Base-by-base conservation (phyloP, 495 filamentous ascomycete genomes). In the Xylaria cubensis region DNA sequence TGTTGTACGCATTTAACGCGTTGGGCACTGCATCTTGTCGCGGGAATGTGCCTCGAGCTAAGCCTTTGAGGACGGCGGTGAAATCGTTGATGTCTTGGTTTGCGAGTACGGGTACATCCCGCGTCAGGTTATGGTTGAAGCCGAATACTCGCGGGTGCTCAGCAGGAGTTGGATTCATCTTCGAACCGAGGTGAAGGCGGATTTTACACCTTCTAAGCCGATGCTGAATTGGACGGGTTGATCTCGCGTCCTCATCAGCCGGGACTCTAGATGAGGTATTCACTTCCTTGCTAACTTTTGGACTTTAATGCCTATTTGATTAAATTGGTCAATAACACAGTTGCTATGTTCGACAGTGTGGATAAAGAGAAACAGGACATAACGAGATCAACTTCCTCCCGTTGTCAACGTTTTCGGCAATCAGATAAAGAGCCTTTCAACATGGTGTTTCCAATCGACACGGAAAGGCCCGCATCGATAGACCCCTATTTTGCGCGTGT, bases 361-460 rank as follows among this genome's bases (percentile, higher is more conserved):
- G 9, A 61, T 61, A 61, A 61, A 61, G 32, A 61, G 34, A 61
- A 58, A 61, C 34, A 5, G 0, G 34, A 7, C 9, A 61, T 39
- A n/a, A 2, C 29, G 19, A 59, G 19, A 61, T 32, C 34, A 36
- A 61, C 32, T 21, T 61, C 9, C 10, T 17, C 53, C 24, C 12
- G 21, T 53, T 53, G 50, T 53, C 0, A 26, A 58, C 56, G 58
- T 39, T 61, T 61, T 61, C 58, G 21, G 55, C 34, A 36, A n/a
- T 10, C 19, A 39, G 4, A 61, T 39, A 61, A 61, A 61, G 58
- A 61, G 21, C 32, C 58, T 61, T 41, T 61, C 32, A 61, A 61
- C 32, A 26, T 53, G 5, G 26, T 5, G 0, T 24, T 51, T 24
- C 10, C 21, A 32, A 26, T 10, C 4, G 17, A 32, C 12, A 56